Conservation (phyloP, 345 rosid genomes). For the Citrus trifoliata region DNA sequence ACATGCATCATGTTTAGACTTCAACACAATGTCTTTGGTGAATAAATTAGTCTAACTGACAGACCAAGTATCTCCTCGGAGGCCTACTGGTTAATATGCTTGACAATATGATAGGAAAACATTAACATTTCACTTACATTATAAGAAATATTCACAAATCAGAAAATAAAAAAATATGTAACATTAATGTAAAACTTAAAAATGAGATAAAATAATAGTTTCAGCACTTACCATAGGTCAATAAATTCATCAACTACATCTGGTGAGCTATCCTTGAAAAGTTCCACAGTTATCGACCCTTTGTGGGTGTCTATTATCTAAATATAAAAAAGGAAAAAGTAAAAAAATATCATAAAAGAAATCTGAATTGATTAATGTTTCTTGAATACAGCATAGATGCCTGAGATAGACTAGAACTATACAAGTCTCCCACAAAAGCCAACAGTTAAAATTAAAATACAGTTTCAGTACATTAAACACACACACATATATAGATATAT, state of each 20-base stretch:
- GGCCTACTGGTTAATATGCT: not conserved
- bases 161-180: not conserved
- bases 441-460: not conserved
- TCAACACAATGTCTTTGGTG: not conserved
- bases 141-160: not conserved
- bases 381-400: not conserved
- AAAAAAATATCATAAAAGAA: not conserved
- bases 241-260: slow-evolving; percentile 65
- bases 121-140: not conserved
- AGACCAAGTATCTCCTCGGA: not conserved
- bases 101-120: not conserved
- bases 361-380: not conserved
- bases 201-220: not conserved
- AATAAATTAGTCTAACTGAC: not conserved
- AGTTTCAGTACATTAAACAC: not conserved
- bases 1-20: not conserved
- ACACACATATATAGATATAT: too few relatives aligned
- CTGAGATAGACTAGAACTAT: not conserved
- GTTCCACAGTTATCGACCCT: slow-evolving; percentile 64
- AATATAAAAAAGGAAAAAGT: slow-evolving; percentile 9
- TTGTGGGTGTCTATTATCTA: slow-evolving; percentile 64
- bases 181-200: not conserved
- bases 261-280: slow-evolving; percentile 62
- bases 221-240: slow-evolving; percentile 43
- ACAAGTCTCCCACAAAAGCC: not conserved